Evolutionary conservation across 1,284 basidiomycete species (phyloP), one percentile per base, ranked within the genome.

Genomic region (Apiotrichum porosum): DNA sequence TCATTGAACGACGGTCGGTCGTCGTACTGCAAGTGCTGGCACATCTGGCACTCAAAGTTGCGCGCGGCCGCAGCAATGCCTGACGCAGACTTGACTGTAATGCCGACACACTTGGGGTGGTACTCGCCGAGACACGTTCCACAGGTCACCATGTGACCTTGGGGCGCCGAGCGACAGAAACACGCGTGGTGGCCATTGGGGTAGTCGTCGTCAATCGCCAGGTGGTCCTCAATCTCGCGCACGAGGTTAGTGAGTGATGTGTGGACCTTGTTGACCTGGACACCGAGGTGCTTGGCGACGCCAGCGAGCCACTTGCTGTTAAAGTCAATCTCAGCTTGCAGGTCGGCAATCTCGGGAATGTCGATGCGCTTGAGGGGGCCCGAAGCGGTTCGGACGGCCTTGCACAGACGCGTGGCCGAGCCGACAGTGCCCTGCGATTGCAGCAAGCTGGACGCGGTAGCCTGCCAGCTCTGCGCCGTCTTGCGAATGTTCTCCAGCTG

Each of bases 11-110:
- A 61, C 8, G 65, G 60, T n/a, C 61, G 56, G 42, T 63, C 52
- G 38, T 63, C 58, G 22, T 54, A 53, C 18, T 57, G 51, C 3
- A 60, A 37, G 14, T 57, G 47, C n/a, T 52, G 44, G 51, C 71
- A 73, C 60, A 69, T 67, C 33, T 57, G 54, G 42, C 71, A 73
- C 37, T 55, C 52, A 52, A 65, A 70, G 21, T 51, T 52, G 18
- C 55, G 36, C 6, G 46, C n/a, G 0, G 50, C 51, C 5, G 47
- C 22, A 6, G 37, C 34, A 34, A 56, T 38, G 4, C 37, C 48
- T 3, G 44, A 17, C 2, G 56, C 54, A 6, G 59, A 42, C 40
- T 60, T 64, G 18, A 57, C 51, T 1, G 46, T 32, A 15, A 66
- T 38, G 9, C 55, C 57, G 10, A 69, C 59, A 42, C 69, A 71